A percentile compares a stretch with the other conserved stretches of the same genome.
Evolutionary conservation across 2,329 filamentous ascomycete genomes (phyloP).

Genomic region (Stemphylium beticola): DNA sequence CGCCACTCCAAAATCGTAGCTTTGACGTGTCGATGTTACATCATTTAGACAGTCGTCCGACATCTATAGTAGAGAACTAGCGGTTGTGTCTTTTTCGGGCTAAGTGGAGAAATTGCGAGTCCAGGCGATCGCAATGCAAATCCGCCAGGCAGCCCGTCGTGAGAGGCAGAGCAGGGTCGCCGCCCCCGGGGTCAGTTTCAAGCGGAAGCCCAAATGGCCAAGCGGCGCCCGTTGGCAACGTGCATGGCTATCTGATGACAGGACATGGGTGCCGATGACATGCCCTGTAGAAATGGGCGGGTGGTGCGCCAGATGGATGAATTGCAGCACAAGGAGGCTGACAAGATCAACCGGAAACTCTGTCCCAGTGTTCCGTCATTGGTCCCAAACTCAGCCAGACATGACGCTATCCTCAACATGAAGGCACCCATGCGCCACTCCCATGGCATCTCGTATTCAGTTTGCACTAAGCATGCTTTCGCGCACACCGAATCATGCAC

Average conservation of each 20-base stretch:
- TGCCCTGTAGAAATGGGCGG: not conserved
- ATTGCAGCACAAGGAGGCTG: conserved; percentile 13
- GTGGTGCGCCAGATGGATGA: not conserved
- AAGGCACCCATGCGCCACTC: conserved; percentile 13
- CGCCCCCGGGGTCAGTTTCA: not conserved
- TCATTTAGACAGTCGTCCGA: too few relatives aligned
- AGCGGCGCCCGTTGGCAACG: not conserved
- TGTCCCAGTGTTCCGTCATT: conserved; percentile 15
- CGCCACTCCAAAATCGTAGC: not conserved
- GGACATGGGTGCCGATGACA: not conserved
- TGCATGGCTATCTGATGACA: not conserved
- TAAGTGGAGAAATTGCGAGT: conserved; percentile 13
- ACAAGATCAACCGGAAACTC: conserved; percentile 11
- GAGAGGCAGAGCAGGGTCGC: not conserved
- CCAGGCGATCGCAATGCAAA: not conserved
- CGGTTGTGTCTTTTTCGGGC: conserved; percentile 9
- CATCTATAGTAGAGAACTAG: not conserved
- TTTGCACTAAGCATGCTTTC: conserved; percentile 3
- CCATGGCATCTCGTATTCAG: conserved; percentile 21
- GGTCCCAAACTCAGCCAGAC: conserved; percentile 1
- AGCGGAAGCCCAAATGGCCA: not conserved
- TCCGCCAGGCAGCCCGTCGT: not conserved
- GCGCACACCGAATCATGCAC: conserved; percentile 7
- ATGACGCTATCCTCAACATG: conserved; percentile 11
- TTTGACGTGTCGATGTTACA: not conserved